These are phyloP conservation scores for Chaetomiaceae sp. DNA, from an alignment of 2,329 filamentous ascomycete species.

Conservation along the genomic window DNA sequence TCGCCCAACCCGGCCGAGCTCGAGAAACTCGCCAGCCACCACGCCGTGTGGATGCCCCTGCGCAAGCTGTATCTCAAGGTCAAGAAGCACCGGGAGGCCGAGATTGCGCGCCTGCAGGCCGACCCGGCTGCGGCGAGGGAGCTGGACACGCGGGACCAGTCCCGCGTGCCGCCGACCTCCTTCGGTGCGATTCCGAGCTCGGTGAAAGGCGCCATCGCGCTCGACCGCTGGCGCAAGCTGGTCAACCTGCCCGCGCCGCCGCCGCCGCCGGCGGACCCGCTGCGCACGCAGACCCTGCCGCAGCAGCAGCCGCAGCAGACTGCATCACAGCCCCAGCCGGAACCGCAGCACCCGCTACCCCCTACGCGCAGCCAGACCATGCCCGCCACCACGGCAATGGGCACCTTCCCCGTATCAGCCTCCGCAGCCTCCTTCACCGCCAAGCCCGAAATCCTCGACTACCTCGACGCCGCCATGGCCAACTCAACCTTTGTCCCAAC, in stretches of 20 bases:
- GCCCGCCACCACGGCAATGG: not conserved
- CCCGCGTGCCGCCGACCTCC: conserved; percentile 37
- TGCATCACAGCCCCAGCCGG: not conserved
- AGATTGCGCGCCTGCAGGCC: conserved; percentile 42
- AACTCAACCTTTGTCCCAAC: conserved; percentile 16
- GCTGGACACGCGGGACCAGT: conserved; percentile 44
- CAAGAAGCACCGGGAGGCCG: conserved; percentile 43
- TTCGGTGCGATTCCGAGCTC: conserved; percentile 43
- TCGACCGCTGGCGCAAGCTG: conserved; percentile 47
- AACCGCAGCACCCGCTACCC: conserved; percentile 1
- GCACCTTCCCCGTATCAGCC: not conserved
- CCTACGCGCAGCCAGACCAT: not conserved
- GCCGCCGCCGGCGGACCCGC: conserved; percentile 6
- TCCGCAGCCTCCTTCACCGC: not conserved
- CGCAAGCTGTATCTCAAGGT: conserved; percentile 49
- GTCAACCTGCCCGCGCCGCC: conserved; percentile 30
- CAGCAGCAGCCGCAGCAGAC: not conserved
- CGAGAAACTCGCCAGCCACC: conserved; percentile 39
- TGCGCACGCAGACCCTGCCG: too few relatives aligned
- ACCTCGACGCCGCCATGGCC: conserved; percentile 18
- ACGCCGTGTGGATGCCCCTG: conserved; percentile 48
- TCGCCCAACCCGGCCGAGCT: conserved; percentile 36
- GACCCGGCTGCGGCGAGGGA: conserved; percentile 44
- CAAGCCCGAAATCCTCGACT: conserved; percentile 18
- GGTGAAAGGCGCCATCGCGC: conserved; percentile 41